Evolutionary conservation across 139 green algal species (phyloP), one percentile per base, ranked within the genome.

Genomic region (Auxenochlorella pyrenoidosa): DNA sequence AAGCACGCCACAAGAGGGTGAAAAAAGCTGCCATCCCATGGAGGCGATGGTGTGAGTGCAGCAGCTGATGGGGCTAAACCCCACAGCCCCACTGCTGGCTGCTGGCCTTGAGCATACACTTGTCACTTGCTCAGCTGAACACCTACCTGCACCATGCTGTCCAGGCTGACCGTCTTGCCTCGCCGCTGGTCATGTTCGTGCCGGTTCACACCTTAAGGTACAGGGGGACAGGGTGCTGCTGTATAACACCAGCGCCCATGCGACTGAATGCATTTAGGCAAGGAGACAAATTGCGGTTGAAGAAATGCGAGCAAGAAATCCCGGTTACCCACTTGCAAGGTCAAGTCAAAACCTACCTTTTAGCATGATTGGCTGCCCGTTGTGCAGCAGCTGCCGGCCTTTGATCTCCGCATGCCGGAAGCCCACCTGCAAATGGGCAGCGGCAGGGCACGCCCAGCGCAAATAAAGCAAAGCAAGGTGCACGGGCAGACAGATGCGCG

Each of bases 111-210:
- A 18, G 8, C 47, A 12, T 58, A 6, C 47, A 24, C 54, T 4
- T 63, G 10, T 22, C 54, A 22, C 54, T 63, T 24, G 54, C 18
- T 63, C 12, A 63, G 54, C 54, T 13, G 22, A 8, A 22, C 18
- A 8, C 79, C 16, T 28, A 60, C 79, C 59, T 81, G 72, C 38
- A 94, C 47, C 91, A 94, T 94, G 79, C 86, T 68, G 72, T 80
- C 90, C 83, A 92, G 82, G 70, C 59, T 90, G 32, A 95, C 65
- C 13, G 63, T 88, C 83, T 92, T 91, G 28, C 94, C 95, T 12
- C 65, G 87, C 43, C 87, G 72, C 38, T 95, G 90, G 84, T 99
- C 94, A 88, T 98, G 97, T 90, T 99, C 98, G 75, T 99, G 97
- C 2, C 98, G 92, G 92, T 99, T 98, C 43, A 99, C 95, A 2